phyloP scores from a whole-genome alignment of 2,329 filamentous ascomycete species.

The Ciborinia camelliae region DNA sequence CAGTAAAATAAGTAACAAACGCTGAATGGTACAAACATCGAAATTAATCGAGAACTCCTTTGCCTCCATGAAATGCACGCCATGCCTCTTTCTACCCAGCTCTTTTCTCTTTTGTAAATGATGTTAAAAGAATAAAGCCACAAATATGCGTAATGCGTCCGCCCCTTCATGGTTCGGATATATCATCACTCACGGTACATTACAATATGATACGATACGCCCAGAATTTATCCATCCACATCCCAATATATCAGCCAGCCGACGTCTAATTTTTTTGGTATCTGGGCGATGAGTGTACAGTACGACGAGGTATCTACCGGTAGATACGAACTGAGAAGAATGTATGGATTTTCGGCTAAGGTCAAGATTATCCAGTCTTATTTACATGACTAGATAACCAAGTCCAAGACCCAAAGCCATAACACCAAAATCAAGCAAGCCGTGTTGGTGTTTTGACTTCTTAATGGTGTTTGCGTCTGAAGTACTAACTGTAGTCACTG shows the following conservation, averaged over 20 bases:
- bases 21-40: background rate
- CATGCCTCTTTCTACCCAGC: background rate
- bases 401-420: slow-evolving; percentile 36
- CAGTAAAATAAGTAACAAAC: background rate
- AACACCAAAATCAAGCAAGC: slow-evolving; percentile 31
- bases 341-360: too few species aligned
- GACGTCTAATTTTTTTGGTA: too few species aligned
- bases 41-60: background rate
- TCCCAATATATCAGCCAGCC: background rate
- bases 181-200: background rate
- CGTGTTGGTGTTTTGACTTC: slow-evolving; percentile 32
- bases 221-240: background rate
- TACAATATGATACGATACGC: background rate
- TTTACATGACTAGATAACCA: slow-evolving; percentile 38
- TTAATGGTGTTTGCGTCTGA: slow-evolving; percentile 15
- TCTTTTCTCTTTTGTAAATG: background rate
- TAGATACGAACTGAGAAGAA: too few species aligned
- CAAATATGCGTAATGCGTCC: background rate
- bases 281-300: too few species aligned
- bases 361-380: background rate
- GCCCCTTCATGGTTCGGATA: background rate
- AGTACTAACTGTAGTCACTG: slow-evolving; percentile 31
- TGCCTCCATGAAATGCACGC: slow-evolving; percentile 2
- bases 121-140: background rate
- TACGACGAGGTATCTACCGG: background rate